Conservation (phyloP, 768 basidiomycete species). For the Suillus placidus region DNA sequence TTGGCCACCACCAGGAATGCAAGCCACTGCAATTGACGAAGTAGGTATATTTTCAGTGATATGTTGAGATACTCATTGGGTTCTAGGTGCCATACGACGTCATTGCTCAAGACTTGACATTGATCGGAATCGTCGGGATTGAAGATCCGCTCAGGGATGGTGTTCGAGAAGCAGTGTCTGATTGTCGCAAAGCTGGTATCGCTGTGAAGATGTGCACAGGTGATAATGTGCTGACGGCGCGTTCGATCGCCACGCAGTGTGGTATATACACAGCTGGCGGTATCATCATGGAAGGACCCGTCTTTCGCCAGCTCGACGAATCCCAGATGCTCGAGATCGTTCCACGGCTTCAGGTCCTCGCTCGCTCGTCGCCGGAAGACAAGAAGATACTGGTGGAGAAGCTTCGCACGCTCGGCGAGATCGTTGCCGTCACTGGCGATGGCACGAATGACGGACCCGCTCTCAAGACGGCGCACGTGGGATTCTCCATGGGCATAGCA, state of each 20-base stretch:
- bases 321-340: conserved; percentile 79
- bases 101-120: conserved; percentile 71
- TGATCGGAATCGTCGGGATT: conserved; percentile 91
- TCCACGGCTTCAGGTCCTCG: conserved; percentile 93
- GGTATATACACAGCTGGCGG: conserved; percentile 94
- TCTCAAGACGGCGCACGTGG: conserved; percentile 92
- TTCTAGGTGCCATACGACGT: conserved; percentile 66
- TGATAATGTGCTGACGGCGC: conserved; percentile 92
- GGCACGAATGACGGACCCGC: conserved; percentile 98
- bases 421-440: conserved; percentile 95
- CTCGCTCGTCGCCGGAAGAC: conserved; percentile 96
- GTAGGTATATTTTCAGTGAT: conserved; percentile 36
- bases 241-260: conserved; percentile 96
- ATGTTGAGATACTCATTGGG: conserved; percentile 15
- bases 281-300: conserved; percentile 97
- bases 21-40: conserved; percentile 50
- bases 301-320: conserved; percentile 78
- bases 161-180: conserved; percentile 84
- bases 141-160: conserved; percentile 94
- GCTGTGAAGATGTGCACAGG: conserved; percentile 98
- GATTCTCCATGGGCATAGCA: conserved; percentile 95
- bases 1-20: conserved; percentile 75
- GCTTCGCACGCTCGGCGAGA: conserved; percentile 82
- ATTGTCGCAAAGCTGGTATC: conserved; percentile 89
- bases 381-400: conserved; percentile 93